Percentiles rank a stretch among this genome's conserved stretches.
These are phyloP conservation scores for Phyllosticta citrichinensis DNA, from an alignment of 2,329 filamentous ascomycete genomes.

Conservation along the genomic window DNA sequence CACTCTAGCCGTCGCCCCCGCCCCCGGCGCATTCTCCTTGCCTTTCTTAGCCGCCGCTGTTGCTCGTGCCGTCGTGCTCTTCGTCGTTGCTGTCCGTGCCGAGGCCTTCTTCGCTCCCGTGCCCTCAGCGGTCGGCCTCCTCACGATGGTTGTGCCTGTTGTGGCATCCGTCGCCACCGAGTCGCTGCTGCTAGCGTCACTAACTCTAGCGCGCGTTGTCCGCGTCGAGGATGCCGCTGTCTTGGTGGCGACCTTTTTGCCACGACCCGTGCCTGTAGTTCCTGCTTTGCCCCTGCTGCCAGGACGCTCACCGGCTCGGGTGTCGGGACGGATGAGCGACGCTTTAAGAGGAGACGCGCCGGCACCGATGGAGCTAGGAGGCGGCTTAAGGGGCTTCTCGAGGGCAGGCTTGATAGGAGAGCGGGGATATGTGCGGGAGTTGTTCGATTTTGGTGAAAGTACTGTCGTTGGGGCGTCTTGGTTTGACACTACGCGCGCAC, in stretches of 20 bases:
- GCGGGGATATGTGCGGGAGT: slow-evolving; percentile 58
- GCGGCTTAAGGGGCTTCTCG: slow-evolving; percentile 44
- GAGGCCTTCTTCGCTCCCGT: slow-evolving; percentile 6
- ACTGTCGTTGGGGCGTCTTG: slow-evolving; percentile 45
- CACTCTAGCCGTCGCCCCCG: slow-evolving; percentile 1
- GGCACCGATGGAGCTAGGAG: slow-evolving; percentile 20
- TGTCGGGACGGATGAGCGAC: slow-evolving; percentile 19
- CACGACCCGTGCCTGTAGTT: slow-evolving; percentile 53
- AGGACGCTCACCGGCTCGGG: slow-evolving; percentile 15
- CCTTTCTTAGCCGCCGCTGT: slow-evolving; percentile 10
- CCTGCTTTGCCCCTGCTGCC: slow-evolving; percentile 41
- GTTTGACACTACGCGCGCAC: slow-evolving; percentile 22
- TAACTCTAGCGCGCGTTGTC: slow-evolving; percentile 15
- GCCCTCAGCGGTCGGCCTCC: slow-evolving; percentile 35
- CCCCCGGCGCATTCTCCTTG: slow-evolving; percentile 5
- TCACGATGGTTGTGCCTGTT: slow-evolving; percentile 51
- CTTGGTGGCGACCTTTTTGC: slow-evolving; percentile 33
- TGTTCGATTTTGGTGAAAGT: slow-evolving; percentile 73
- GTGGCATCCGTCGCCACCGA: slow-evolving; percentile 57
- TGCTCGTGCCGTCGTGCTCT: slow-evolving; percentile 1
- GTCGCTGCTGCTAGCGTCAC: slow-evolving; percentile 41
- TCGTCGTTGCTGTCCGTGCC: slow-evolving; percentile 3
- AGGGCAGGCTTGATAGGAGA: slow-evolving; percentile 38
- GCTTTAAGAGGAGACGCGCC: slow-evolving; percentile 33
- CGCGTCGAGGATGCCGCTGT: slow-evolving; percentile 26